Conservation (phyloP, 2,329 filamentous ascomycete genomes). For the Scolecobasidium constrictum region DNA sequence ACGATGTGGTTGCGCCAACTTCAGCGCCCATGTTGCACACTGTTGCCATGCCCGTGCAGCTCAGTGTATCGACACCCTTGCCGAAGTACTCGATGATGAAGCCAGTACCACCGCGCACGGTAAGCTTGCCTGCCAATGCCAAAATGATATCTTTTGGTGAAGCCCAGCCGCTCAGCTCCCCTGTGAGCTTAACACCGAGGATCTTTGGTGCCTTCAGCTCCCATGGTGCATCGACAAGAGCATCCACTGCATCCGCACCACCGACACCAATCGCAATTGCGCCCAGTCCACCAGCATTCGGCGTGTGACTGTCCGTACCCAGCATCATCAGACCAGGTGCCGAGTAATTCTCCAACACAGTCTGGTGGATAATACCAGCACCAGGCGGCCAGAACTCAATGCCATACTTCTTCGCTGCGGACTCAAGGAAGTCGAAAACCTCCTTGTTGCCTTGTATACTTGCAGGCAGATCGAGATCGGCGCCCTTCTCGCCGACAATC, state of each 20-base stretch:
- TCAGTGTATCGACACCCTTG: slow-evolving; percentile 77
- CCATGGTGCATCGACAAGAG: slow-evolving; percentile 92
- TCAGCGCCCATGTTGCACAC: slow-evolving; percentile 85
- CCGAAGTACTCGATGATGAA: slow-evolving; percentile 93
- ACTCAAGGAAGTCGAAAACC: slow-evolving; percentile 95
- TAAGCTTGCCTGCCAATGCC: slow-evolving; percentile 76
- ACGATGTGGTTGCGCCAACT: slow-evolving; percentile 88
- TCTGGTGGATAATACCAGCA: slow-evolving; percentile 94
- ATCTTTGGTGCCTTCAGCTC: slow-evolving; percentile 92
- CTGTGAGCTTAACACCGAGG: slow-evolving; percentile 73
- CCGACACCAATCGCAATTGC: slow-evolving; percentile 95
- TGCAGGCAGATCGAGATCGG: slow-evolving; percentile 70
- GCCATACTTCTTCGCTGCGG: slow-evolving; percentile 78
- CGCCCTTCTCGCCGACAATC: slow-evolving; percentile 90
- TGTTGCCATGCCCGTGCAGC: slow-evolving; percentile 87
- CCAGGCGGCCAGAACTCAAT: slow-evolving; percentile 95
- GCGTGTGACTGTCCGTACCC: slow-evolving; percentile 93
- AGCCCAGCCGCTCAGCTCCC: slow-evolving; percentile 79
- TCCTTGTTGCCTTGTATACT: slow-evolving; percentile 90
- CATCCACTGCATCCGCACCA: slow-evolving; percentile 93
- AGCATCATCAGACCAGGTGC: slow-evolving; percentile 98
- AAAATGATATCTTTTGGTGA: slow-evolving; percentile 95
- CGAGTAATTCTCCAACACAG: slow-evolving; percentile 93
- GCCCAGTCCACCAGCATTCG: slow-evolving; percentile 89
- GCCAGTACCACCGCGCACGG: slow-evolving; percentile 82